Percentiles rank a stretch among this genome's conserved stretches.
Evolutionary conservation across 2,329 filamentous ascomycete genomes (phyloP).

Genomic region (Scortechinia acanthostroma): DNA sequence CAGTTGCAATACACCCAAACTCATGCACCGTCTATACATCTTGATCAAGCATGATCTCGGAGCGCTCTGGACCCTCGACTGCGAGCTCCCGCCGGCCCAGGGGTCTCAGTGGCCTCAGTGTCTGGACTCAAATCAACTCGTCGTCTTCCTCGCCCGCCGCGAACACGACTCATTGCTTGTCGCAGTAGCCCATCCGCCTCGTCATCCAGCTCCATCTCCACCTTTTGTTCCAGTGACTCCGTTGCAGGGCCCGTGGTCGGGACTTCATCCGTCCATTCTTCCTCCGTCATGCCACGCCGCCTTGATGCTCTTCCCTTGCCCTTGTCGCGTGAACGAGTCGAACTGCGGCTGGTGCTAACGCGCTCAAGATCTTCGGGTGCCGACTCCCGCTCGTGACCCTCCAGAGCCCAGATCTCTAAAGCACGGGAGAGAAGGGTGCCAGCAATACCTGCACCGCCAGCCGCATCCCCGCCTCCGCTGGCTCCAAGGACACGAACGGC

Average conservation of each 20-base stretch:
- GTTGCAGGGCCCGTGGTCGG: slow-evolving; percentile 10
- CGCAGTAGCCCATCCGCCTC: slow-evolving; percentile 29
- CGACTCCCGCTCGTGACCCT: slow-evolving; percentile 17
- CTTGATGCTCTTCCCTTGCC: slow-evolving; percentile 4
- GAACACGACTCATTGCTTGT: slow-evolving; percentile 21
- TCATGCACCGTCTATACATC: too few relatives aligned
- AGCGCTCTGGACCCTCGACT: background rate
- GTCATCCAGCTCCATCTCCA: slow-evolving; percentile 29
- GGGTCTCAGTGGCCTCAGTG: background rate
- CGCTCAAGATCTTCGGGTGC: background rate
- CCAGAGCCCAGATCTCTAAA: slow-evolving; percentile 32
- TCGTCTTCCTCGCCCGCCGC: background rate
- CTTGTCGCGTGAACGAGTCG: background rate
- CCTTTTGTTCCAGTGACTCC: slow-evolving; percentile 17
- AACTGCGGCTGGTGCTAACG: background rate
- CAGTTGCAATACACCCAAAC: background rate
- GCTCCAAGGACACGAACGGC: slow-evolving; percentile 32
- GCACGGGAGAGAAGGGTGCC: slow-evolving; percentile 32
- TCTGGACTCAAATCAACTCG: background rate
- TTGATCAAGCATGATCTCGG: background rate
- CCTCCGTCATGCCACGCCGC: slow-evolving; percentile 5
- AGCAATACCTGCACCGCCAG: slow-evolving; percentile 33
- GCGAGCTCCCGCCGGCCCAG: background rate
- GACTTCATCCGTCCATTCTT: slow-evolving; percentile 24
- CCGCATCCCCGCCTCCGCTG: slow-evolving; percentile 29